Evolutionary conservation across 345 rosid species (phyloP).

Genomic region (Dimocarpus longan): DNA sequence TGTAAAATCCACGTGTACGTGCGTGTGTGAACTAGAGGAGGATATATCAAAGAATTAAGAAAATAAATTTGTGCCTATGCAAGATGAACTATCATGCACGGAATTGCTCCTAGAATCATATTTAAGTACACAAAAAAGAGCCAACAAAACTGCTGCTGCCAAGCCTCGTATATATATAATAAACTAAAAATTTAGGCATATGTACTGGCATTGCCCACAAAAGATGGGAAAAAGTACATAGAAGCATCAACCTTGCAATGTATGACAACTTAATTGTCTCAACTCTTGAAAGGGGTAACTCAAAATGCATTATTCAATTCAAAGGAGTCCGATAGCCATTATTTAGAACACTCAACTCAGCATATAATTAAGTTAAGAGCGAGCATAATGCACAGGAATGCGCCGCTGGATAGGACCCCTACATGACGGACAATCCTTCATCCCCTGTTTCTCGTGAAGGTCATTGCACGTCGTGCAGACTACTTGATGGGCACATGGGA

Average conservation of each 20-base stretch:
- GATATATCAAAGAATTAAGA: not conserved
- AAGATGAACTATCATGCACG: not conserved
- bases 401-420: conserved; percentile 53
- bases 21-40: not conserved
- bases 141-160: not conserved
- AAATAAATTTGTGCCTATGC: not conserved
- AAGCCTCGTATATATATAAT: not conserved
- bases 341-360: conserved; percentile 40
- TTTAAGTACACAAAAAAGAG: not conserved
- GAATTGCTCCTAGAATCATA: not conserved
- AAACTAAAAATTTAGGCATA: not conserved
- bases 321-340: conserved; percentile 39
- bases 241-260: conserved; percentile 26
- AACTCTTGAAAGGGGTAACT: conserved; percentile 30
- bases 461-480: conserved; percentile 60
- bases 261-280: conserved; percentile 29
- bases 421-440: conserved; percentile 75
- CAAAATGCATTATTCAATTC: conserved; percentile 42
- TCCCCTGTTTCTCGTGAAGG: conserved; percentile 64
- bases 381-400: conserved; percentile 45
- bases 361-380: conserved; percentile 31
- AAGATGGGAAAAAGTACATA: conserved; percentile 18
- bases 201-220: conserved; percentile 15
- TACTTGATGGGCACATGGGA: conserved; percentile 64
- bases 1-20: not conserved